These are phyloP conservation scores for Candida glucosophila DNA, from an alignment of 1,139 yeast species.

Conservation along the genomic window DNA sequence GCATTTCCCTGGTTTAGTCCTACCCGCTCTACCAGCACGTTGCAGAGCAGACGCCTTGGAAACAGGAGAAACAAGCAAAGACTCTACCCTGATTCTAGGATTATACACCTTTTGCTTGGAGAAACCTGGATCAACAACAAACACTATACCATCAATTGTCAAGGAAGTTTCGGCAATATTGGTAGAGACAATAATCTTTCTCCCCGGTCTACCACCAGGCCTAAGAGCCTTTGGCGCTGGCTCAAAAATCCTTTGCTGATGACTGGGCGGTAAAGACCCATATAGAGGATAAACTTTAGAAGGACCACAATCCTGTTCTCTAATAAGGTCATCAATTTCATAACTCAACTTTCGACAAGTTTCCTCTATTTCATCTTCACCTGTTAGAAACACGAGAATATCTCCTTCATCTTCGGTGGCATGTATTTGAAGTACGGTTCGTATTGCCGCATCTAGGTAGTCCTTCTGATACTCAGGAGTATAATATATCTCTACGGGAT, in stretches of 20 bases:
- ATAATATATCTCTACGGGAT: conserved; percentile 92
- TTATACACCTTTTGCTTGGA: conserved; percentile 94
- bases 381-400: conserved; percentile 79
- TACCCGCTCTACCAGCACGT: conserved; percentile 99
- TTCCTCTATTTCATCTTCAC: conserved; percentile 98
- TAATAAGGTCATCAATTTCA: conserved; percentile 79
- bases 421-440: conserved; percentile 93
- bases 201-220: conserved; percentile 81
- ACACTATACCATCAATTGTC: conserved; percentile 95
- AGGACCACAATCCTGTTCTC: conserved; percentile 90
- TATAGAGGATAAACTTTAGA: conserved; percentile 83
- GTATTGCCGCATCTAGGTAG: conserved; percentile 86
- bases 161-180: conserved; percentile 97
- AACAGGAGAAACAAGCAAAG: conserved; percentile 88
- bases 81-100: conserved; percentile 93
- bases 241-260: conserved; percentile 87
- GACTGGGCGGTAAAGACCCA: conserved; percentile 93
- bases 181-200: conserved; percentile 90
- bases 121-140: conserved; percentile 96
- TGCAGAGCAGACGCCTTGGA: conserved; percentile 97
- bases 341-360: conserved; percentile 83
- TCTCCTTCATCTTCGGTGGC: conserved; percentile 96
- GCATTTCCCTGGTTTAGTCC: conserved; percentile 98
- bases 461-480: conserved; percentile 96
- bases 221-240: conserved; percentile 72